A percentile compares a stretch with the other conserved stretches of the same genome.
These are phyloP conservation scores for Tolypocladium guangdongense DNA, from an alignment of 2,329 filamentous ascomycete genomes.

Conservation along the genomic window DNA sequence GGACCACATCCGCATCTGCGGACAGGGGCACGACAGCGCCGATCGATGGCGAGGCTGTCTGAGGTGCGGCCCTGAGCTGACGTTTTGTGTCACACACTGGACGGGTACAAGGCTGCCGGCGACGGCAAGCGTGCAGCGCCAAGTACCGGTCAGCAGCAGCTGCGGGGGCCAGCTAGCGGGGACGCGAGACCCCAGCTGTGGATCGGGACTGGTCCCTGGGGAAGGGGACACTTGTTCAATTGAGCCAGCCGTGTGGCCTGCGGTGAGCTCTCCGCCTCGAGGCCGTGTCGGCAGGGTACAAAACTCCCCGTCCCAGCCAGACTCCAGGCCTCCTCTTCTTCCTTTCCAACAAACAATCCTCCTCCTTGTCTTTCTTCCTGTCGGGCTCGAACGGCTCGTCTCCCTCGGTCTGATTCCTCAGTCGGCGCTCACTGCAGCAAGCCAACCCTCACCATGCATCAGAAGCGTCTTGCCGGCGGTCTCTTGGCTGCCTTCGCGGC, in stretches of 20 bases:
- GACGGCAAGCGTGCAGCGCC: background rate
- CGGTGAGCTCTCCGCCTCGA: conserved; percentile 6
- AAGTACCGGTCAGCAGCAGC: background rate
- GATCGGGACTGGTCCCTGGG: background rate
- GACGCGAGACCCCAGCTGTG: background rate
- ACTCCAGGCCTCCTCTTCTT: background rate
- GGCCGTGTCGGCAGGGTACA: conserved; percentile 14
- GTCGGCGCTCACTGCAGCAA: conserved; percentile 4
- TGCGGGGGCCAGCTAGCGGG: background rate
- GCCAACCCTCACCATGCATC: conserved; percentile 30
- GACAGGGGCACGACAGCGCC: background rate
- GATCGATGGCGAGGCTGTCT: background rate
- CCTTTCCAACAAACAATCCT: background rate
- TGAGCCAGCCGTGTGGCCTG: conserved; percentile 16
- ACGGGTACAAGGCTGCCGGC: background rate
- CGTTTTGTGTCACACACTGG: background rate
- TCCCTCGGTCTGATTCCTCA: background rate
- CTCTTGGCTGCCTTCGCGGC: conserved; percentile 44
- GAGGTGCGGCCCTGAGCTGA: background rate
- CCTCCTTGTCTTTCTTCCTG: background rate
- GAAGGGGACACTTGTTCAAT: conserved; percentile 35
- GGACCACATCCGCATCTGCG: background rate
- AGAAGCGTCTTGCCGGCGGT: conserved; percentile 40
- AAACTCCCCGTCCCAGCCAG: conserved; percentile 18
- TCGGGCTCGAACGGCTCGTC: background rate